These are phyloP conservation scores for Akanthomyces lecanii DNA, from an alignment of 2,329 filamentous ascomycete genomes.

Conservation along the genomic window DNA sequence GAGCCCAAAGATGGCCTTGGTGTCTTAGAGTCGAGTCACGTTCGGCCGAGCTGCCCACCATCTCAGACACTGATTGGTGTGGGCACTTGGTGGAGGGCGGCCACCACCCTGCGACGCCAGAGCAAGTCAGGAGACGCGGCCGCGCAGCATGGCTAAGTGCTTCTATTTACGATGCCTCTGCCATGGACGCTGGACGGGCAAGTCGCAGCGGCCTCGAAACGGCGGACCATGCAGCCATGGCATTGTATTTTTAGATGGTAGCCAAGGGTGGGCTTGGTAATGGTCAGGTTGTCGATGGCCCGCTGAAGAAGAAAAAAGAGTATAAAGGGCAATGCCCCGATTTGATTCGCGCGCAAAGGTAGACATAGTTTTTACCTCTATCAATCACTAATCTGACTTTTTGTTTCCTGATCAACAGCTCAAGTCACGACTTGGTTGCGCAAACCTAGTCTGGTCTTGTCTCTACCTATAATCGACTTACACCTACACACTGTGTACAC, in stretches of 20 bases:
- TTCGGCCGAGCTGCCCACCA: conserved; percentile 27
- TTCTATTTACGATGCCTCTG: not conserved
- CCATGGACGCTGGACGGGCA: not conserved
- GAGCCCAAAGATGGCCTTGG: conserved; percentile 26
- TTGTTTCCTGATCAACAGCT: not conserved
- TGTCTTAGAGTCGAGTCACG: conserved; percentile 38
- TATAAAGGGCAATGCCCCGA: conserved; percentile 16
- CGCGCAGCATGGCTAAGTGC: not conserved
- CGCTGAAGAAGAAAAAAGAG: not conserved
- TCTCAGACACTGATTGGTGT: conserved; percentile 21
- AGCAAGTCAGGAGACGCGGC: conserved; percentile 15
- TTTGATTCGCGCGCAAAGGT: conserved; percentile 14
- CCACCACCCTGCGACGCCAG: conserved; percentile 19
- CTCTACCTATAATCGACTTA: not conserved
- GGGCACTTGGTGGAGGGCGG: conserved; percentile 17
- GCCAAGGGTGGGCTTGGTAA: not conserved
- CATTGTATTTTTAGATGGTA: conserved; percentile 15
- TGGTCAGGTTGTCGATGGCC: not conserved
- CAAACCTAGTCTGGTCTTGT: not conserved
- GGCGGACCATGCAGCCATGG: conserved; percentile 3
- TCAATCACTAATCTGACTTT: not conserved
- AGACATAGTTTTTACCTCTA: not conserved
- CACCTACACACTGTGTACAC: not conserved
- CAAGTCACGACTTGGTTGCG: conserved; percentile 1
- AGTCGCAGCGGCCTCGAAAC: not conserved